Base-by-base conservation (phyloP, 495 filamentous ascomycete genomes). In the Collariella sp. region DNA sequence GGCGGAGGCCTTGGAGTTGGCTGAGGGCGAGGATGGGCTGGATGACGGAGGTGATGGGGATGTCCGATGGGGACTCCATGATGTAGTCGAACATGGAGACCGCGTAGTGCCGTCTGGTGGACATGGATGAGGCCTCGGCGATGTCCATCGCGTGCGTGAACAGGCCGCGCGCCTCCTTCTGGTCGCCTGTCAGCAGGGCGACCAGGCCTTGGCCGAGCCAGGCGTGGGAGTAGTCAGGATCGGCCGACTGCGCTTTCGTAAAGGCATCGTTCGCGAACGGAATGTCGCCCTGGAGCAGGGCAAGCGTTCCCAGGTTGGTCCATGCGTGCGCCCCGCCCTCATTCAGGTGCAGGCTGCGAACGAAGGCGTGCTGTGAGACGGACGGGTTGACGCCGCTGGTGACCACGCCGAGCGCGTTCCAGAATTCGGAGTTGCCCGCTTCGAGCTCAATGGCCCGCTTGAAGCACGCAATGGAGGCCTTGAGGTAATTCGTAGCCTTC, bases 61-160 rank as follows among this genome's bases (percentile, higher is more conserved):
- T 72, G n/a, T 70, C 68, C 0, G 74, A 62, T 9, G 77, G 65
- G 15, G 78, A 76, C 2, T 76, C 66, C 4, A 87, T 60, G 6
- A 94, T 73, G 60, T 86, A 72, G 64, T 95, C 91, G 60, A 97
- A 96, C 11, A 84, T 72, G 15, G 86, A 87, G 7, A 83, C 72
- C 0, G 87, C 74, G 60, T 89, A 96, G 65, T 87, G 85, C 38
- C 83, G 79, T 69, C 89, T 87, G 6, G 84, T 76, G 18, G 90
- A 65, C 9, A 79, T 68, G 5, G 83, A 83, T 5, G 86, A 84
- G 2, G 86, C 84, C 42, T 85, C 83, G 0, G 89, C 80, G 49
- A 99, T 95, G 57, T 95, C 93, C 71, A 94, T 91, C 5, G 91
- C 90, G 70, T 99, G 93, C n/a, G 87, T 88, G 63, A 96, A 96